Evolutionary conservation across 2,329 filamentous ascomycete species (phyloP), one percentile per base, ranked within the genome.

Genomic region (Pseudopyricularia javanii): DNA sequence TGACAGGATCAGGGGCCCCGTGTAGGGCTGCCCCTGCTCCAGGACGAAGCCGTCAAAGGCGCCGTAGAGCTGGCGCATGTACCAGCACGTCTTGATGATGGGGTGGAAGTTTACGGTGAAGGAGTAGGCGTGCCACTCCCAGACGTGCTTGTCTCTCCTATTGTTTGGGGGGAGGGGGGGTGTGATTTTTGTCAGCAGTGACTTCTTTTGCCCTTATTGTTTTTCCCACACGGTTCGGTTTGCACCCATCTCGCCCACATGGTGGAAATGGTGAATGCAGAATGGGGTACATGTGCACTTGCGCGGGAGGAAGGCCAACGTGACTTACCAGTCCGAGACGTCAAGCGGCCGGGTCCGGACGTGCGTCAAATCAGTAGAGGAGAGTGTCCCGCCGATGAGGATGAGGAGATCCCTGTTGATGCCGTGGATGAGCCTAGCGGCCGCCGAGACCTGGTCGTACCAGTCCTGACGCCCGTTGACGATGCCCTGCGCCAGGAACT

Each of bases 51-150:
- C 77, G 56, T 68, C 69, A 40, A 74, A 68, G 1, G 64, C 59
- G 17, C 76, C 76, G 55, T 77, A 75, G 55, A 71, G 60, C 24
- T 64, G 56, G 60, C 69, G 66, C 47, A 70, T 66, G 17, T 70
- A 35, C 35, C 60, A 63, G 64, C 77, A 80, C 59, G 65, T 66
- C n/a, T 63, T 65, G 30, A 70, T 63, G 28, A 63, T 56, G 54
- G 70, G 62, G 20, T 68, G 67, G 56, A 70, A 75, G 3, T 69
- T 75, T 12, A 75, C 68, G 26, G 75, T 78, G 64, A 76, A 80
- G 54, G 67, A 68, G 68, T 82, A 82, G 30, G 73, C 70, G 64
- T 82, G 79, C 60, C 76, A 72, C 64, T 82, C 79, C 76, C 77
- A 82, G 12, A 81, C 76, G 58, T 77, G 70, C 64, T 82, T 82